These are phyloP conservation scores for Picea mariana DNA, from an alignment of 83 land plant species.

Conservation along the genomic window DNA sequence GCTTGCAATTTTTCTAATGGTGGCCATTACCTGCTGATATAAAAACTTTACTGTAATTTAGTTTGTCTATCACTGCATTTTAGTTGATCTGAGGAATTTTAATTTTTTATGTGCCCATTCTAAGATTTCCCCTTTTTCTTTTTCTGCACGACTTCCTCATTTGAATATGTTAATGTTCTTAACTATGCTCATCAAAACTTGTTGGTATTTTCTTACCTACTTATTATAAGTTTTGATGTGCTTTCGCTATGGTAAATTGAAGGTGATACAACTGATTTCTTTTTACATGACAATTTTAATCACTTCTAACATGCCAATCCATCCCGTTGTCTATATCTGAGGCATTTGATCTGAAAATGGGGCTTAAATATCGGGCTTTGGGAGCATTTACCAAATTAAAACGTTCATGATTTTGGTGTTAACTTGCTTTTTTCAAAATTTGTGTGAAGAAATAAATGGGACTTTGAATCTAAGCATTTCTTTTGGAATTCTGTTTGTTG, in stretches of 20 bases:
- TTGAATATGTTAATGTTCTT: not conserved
- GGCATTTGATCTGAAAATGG: not conserved
- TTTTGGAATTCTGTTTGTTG: constrained; percentile 6
- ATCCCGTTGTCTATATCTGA: not conserved
- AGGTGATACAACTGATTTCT: not conserved
- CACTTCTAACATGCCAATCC: not conserved
- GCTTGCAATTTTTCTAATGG: not conserved
- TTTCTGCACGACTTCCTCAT: not conserved
- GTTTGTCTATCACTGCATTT: too few species aligned
- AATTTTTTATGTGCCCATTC: too few species aligned
- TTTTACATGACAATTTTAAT: not conserved
- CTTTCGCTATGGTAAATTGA: not conserved
- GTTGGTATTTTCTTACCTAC: not conserved
- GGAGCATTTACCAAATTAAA: constrained; percentile 3
- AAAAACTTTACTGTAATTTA: too few species aligned
- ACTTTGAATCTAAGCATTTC: not conserved
- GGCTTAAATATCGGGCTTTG: not conserved
- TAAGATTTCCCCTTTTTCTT: too few species aligned
- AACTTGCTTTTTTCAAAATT: not conserved
- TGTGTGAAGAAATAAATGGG: not conserved
- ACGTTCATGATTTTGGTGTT: not conserved
- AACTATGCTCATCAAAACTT: not conserved
- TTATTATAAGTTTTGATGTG: not conserved
- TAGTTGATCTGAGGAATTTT: too few species aligned
- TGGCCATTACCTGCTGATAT: too few species aligned